phyloP scores from a whole-genome alignment of 176 grass and related monocot genomes.

The Rhipidocladum racemiflorum region DNA sequence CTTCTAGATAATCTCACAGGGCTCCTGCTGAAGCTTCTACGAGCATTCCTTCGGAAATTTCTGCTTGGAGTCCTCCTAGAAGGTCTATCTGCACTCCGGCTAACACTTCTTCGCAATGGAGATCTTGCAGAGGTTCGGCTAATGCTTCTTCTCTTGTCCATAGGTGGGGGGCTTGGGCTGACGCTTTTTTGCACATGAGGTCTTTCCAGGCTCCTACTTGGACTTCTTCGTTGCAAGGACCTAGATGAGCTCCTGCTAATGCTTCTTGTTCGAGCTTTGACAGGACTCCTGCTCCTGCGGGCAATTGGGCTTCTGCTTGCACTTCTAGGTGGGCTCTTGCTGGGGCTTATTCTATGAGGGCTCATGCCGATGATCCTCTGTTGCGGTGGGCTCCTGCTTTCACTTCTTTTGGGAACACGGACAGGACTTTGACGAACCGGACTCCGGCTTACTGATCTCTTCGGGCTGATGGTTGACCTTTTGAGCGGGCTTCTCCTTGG shows the following conservation, averaged over 20 bases:
- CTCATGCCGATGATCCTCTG: constrained; percentile 55
- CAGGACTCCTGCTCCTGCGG: constrained; percentile 62
- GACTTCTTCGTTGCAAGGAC: constrained; percentile 55
- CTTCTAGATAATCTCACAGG: constrained; percentile 57
- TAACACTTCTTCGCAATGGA: constrained; percentile 38
- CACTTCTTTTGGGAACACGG: constrained; percentile 23
- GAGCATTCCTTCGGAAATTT: constrained; percentile 51
- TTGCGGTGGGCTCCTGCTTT: constrained; percentile 41
- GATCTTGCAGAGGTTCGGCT: constrained; percentile 50
- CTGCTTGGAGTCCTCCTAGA: constrained; percentile 51
- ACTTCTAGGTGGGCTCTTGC: constrained; percentile 49
- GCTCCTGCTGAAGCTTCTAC: constrained; percentile 65
- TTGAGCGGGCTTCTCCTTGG: constrained; percentile 59
- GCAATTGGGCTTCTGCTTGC: constrained; percentile 46
- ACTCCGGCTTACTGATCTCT: constrained; percentile 48
- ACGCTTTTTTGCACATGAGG: constrained; percentile 37
- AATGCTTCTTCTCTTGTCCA: constrained; percentile 55
- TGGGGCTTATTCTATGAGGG: constrained; percentile 47
- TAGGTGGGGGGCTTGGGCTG: constrained; percentile 44
- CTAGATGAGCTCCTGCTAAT: constrained; percentile 62
- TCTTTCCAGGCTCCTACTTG: constrained; percentile 52
- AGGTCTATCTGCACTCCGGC: constrained; percentile 48
- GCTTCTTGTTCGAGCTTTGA: constrained; percentile 54
- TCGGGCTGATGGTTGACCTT: constrained; percentile 39
- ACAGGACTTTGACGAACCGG: constrained; percentile 39